Evolutionary conservation across 2,329 filamentous ascomycete genomes (phyloP).

Genomic region (Aspergillus sp.): DNA sequence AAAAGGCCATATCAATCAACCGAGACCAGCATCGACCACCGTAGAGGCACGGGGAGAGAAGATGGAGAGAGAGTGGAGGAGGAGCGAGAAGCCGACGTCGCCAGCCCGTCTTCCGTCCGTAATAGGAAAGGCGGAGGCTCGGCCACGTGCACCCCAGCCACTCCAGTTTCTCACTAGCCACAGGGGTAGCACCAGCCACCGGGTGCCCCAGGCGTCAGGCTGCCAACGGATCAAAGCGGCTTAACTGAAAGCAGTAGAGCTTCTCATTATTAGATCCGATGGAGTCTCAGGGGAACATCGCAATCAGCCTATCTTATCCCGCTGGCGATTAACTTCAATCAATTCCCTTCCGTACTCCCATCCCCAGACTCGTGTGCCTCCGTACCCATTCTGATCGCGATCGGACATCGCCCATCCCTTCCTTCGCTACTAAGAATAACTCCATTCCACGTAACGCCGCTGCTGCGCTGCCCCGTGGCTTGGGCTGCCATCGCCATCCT

Average conservation of each 20-base stretch:
- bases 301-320: neutral
- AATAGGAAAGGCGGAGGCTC: slow-evolving; percentile 21
- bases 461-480: slow-evolving; percentile 5
- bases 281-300: neutral
- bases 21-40: neutral
- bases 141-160: slow-evolving; percentile 25
- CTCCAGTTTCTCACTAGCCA: slow-evolving; percentile 15
- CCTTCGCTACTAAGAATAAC: neutral
- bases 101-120: slow-evolving; percentile 15
- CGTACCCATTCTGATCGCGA: neutral
- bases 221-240: neutral
- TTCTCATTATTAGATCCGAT: neutral
- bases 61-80: neutral
- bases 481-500: neutral
- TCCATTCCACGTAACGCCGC: neutral
- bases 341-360: neutral
- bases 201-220: neutral
- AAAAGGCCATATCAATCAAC: neutral
- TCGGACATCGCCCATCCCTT: neutral
- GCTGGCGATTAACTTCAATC: neutral
- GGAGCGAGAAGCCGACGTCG: slow-evolving; percentile 13
- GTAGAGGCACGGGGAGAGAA: neutral
- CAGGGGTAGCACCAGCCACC: slow-evolving; percentile 21
- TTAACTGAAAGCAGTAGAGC: too few species aligned
- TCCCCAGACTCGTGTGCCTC: neutral